Base-by-base conservation (phyloP, 2,329 filamentous ascomycete species). In the Exophiala lecanii-corni region DNA sequence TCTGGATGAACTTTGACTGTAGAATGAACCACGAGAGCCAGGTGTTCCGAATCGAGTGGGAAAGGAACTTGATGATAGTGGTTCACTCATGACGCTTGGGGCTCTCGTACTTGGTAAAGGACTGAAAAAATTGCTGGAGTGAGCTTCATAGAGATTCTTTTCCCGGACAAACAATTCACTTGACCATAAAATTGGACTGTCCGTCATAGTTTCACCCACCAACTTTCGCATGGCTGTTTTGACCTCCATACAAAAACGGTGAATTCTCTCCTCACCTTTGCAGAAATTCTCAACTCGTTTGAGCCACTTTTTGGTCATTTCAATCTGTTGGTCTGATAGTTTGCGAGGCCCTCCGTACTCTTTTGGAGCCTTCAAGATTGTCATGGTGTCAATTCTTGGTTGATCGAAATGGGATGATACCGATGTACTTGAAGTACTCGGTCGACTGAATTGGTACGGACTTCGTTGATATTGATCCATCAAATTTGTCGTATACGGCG, bases 291-390 rank as follows among this genome's bases (percentile, higher is more conserved):
- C 88, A 21, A 97, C 83, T 54, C 85, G 80, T 36, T 84, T 80
- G 40, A 97, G 72, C 88, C 91, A 98, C 43, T 81, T 79, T 15
- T 77, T 71, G 0, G 89, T 95, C 53, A 89, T 81, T 39, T 94
- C 87, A 0, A 89, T 83, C 62, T 97, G 92, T 42, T 95, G 88
- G 59, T 97, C 91, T n/a, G 87, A 89, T 9, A 98, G 75, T 63
- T 98, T 98, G 63, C 94, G 94, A 0, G 88, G 87, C 0, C 92
- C 91, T 9, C 89, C 91, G 55, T 94, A 86, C 40, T 86, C 86
- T 43, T 84, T 81, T 0, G 78, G 73, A 4, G 89, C 89, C 20
- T 89, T 88, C 60, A 97, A 76, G 9, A 95, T 76, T 49, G 95
- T 89, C 62, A 96, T 79, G 33, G 92, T 79, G 59, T 95, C 88